These are phyloP conservation scores for Phytopythium kandeliae DNA, from an alignment of 352 stramenopile genomes.

Conservation along the genomic window DNA sequence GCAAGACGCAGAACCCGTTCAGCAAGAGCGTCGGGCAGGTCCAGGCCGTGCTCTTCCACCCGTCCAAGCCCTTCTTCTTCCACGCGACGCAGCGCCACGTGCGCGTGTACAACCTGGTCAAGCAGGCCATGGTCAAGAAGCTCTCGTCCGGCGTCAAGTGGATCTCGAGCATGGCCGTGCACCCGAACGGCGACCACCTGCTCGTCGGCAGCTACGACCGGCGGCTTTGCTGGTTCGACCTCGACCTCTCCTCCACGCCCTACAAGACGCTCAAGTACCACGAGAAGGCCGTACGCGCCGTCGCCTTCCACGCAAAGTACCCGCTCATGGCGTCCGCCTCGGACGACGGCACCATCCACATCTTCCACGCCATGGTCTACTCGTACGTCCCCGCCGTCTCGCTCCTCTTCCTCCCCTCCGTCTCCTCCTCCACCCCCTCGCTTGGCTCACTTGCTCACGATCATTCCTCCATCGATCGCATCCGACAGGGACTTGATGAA, in stretches of 20 bases:
- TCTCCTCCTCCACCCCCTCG: conserved; percentile 2
- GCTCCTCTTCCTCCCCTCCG: not conserved
- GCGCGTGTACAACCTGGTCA: conserved; percentile 98
- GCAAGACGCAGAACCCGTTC: conserved; percentile 96
- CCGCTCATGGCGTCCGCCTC: conserved; percentile 98
- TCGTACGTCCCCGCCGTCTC: conserved; percentile 59
- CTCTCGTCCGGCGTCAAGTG: conserved; percentile 97
- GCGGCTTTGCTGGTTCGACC: conserved; percentile 98
- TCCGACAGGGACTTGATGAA: conserved; percentile 93
- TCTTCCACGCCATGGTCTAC: conserved; percentile 99
- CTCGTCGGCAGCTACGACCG: conserved; percentile 98
- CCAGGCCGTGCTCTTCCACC: conserved; percentile 97
- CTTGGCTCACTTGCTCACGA: conserved; percentile 4
- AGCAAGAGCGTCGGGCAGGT: conserved; percentile 92
- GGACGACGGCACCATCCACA: conserved; percentile 98
- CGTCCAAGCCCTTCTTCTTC: conserved; percentile 99
- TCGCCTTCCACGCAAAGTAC: conserved; percentile 94
- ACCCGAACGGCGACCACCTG: conserved; percentile 98
- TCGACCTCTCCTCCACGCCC: conserved; percentile 96
- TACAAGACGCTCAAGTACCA: conserved; percentile 99
- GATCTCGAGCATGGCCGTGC: conserved; percentile 98
- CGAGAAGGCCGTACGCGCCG: conserved; percentile 93
- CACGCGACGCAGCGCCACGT: conserved; percentile 98
- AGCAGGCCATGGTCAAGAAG: conserved; percentile 98
- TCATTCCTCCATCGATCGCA: too few species aligned